Evolutionary conservation across 805 yeast species (phyloP).

Genomic region (Candida nonsorbophila): DNA sequence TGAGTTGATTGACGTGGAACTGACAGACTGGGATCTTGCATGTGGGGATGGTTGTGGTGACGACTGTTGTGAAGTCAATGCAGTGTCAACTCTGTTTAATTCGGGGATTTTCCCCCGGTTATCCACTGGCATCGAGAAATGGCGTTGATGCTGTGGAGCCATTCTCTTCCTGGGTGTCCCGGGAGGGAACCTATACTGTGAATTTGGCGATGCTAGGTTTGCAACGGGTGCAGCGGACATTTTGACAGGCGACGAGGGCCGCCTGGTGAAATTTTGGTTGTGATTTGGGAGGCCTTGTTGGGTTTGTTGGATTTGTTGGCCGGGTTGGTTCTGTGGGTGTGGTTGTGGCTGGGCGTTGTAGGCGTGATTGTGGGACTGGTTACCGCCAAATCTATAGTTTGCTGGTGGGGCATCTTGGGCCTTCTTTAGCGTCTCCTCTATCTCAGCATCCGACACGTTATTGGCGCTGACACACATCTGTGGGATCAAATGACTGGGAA

Average conservation of each 20-base stretch:
- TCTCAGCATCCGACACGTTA: too few species aligned
- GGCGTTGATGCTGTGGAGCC: constrained; percentile 29
- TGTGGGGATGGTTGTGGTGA: constrained; percentile 8
- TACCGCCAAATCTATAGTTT: constrained; percentile 35
- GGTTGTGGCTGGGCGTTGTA: constrained; percentile 2
- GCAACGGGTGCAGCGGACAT: constrained; percentile 73
- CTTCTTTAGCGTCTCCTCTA: neutral
- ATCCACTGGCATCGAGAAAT: constrained; percentile 35
- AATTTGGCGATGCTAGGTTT: constrained; percentile 28
- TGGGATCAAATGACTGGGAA: constrained; percentile 65
- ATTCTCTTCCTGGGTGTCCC: constrained; percentile 9
- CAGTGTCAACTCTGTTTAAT: constrained; percentile 14
- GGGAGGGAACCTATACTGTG: constrained; percentile 8
- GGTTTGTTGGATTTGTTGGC: too few species aligned
- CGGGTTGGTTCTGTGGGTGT: constrained; percentile 5
- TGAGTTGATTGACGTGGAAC: neutral
- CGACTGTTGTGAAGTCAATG: constrained; percentile 4
- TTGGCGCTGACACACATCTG: constrained; percentile 48
- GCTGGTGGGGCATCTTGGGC: constrained; percentile 3
- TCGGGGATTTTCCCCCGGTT: constrained; percentile 4
- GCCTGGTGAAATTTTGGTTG: too few species aligned
- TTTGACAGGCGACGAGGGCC: constrained; percentile 63
- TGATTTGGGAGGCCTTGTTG: too few species aligned
- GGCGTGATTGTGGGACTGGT: constrained; percentile 7
- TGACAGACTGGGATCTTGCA: constrained; percentile 15